phyloP scores from a whole-genome alignment of 441 rosid species.

The Arabidopsis hybrid region DNA sequence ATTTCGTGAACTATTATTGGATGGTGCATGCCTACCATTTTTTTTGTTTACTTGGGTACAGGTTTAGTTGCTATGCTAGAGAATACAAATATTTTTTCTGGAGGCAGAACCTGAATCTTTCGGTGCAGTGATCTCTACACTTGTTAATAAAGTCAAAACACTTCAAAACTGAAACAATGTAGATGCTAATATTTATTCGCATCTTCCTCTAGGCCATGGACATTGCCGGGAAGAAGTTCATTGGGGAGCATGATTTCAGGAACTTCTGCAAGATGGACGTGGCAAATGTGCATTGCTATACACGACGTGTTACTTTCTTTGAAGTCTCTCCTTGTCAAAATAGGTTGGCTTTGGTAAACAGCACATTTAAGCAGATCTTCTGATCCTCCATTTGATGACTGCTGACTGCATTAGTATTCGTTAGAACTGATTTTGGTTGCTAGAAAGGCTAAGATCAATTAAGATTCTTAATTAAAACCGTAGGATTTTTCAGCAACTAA shows the following conservation, averaged over 20 bases:
- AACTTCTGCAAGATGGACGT: slow-evolving; percentile 99
- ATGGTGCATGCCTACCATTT: slow-evolving; percentile 12
- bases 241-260: slow-evolving; percentile 92
- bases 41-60: slow-evolving; percentile 43
- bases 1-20: slow-evolving; percentile 11
- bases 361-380: slow-evolving; percentile 22
- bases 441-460: slow-evolving; percentile 3
- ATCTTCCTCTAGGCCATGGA: slow-evolving; percentile 72
- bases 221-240: slow-evolving; percentile 75
- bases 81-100: slow-evolving; percentile 86
- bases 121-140: slow-evolving; percentile 49
- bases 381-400: slow-evolving; percentile 14
- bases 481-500: background rate
- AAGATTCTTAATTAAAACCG: background rate
- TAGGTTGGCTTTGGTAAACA: slow-evolving; percentile 58
- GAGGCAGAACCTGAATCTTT: slow-evolving; percentile 70
- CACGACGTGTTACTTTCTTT: slow-evolving; percentile 66
- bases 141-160: slow-evolving; percentile 17
- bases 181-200: slow-evolving; percentile 25
- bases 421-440: background rate
- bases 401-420: slow-evolving; percentile 18
- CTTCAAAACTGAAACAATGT: slow-evolving; percentile 21
- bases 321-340: slow-evolving; percentile 64
- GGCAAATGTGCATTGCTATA: slow-evolving; percentile 78
- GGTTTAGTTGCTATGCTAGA: slow-evolving; percentile 91